Base-by-base conservation (phyloP, 352 stramenopile species). In the Phytophthora crassamura region DNA sequence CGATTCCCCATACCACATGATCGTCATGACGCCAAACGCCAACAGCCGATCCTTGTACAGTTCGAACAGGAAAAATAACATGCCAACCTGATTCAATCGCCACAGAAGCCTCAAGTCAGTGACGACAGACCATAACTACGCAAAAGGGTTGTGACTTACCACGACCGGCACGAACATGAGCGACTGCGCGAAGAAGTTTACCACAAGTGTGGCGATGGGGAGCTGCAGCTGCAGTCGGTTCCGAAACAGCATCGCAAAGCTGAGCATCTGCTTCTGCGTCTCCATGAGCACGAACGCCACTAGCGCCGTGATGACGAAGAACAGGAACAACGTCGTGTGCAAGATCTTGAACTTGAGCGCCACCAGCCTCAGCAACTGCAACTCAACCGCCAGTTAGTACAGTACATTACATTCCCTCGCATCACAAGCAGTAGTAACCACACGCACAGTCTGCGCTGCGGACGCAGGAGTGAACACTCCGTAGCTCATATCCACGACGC, bases 21-120 rank as follows among this genome's bases (percentile, higher is more conserved):
- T 72, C 16, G 74, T 86, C 58, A 98, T 80, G 34, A 98, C 80
- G 32, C 90, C 80, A 72, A 98, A 97, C 1, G 94, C 91, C 7
- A 98, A 59, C 5, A 98, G 59, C 11, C 91, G 88, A 70, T 98
- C 94, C 42, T 93, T 89, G 82, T 98, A 98, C 51, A 97, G 81
- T 65, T 98, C 95, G 69, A 98, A 97, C 32, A 99, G 61, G 75
- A 98, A 99, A 63, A 98, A 98, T 20, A 98, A 79, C 76, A 98
- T 97, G 2, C 97, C 97, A 11, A 99, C 72, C 84, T 92, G 52
- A 7, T 14, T 46, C 41, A 22, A 2, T 43, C 15, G 60, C 16
- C 10, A 39, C 16, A 16, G 6, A 3, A 45, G 8, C 12, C 34
- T 20, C 5, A 20, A 22, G 22, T 4, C 30, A 64, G 5, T 46